Evolutionary conservation across 2,329 filamentous ascomycete genomes (phyloP), one percentile per base, ranked within the genome.

Genomic region (Teratosphaeria viscida): DNA sequence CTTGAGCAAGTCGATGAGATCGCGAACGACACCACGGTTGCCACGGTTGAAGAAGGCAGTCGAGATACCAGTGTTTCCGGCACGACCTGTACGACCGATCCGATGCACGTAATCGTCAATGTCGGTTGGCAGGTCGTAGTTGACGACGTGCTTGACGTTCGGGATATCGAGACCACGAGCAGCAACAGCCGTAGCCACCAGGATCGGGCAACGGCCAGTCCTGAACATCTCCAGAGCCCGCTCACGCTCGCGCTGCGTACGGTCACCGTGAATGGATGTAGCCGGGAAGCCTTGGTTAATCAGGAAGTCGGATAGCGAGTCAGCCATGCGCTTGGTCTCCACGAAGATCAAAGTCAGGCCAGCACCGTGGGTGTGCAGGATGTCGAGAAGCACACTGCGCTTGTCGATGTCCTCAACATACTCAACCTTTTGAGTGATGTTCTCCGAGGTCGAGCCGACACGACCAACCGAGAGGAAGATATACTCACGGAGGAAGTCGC

Each of bases 11-110:
- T 99, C 94, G 69, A 99, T 84, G 63, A 99, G 85, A 70, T 97
- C 94, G 67, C 94, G 89, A 65, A 97, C 94, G 68, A 99, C 90
- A 78, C 94, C 94, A 71, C 94, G 90, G 83, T 99, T 99, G 72
- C 92, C 92, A 73, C 94, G 92, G 85, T 99, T 99, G 87, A 99
- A 97, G 84, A 99, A 99, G 60, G 94, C 94, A 68, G 94, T 99
- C 5, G 94, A 90, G 67, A 96, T 87, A 87, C 94, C 94, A 70
- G 92, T 97, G 82, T 99, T 99, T 76, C 94, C 94, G 66, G 94
- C 94, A 90, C 94, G 94, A 74, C 94, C 94, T 66, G 94, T 99
- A 92, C 94, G 94, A 87, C 94, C 94, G 72, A 99, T 99, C 76
- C 94, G 90, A 78, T 99, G 94, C 61, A 99, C 94, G 69, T 99